Percentiles rank a stretch among this genome's conserved stretches.
phyloP scores from a whole-genome alignment of 2,329 filamentous ascomycete species.

The Claviceps sp. region DNA sequence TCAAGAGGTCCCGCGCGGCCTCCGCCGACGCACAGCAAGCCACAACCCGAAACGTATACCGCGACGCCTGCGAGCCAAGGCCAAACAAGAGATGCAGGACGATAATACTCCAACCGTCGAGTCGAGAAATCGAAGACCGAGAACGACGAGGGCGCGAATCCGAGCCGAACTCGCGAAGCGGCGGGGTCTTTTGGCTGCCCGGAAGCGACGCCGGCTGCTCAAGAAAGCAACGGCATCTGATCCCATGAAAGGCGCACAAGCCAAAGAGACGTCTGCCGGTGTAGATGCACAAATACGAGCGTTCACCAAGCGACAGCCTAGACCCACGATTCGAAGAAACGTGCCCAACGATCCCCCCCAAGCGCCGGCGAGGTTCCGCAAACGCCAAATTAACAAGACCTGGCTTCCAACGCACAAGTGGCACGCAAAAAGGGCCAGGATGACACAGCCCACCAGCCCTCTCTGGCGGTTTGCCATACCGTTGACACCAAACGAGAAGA shows the following conservation, averaged over 20 bases:
- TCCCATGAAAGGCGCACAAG: slow-evolving; percentile 1
- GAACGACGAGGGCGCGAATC: slow-evolving; percentile 43
- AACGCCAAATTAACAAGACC: slow-evolving; percentile 76
- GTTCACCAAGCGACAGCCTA: slow-evolving; percentile 20
- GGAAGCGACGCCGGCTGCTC: slow-evolving; percentile 33
- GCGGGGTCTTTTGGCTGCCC: slow-evolving; percentile 48
- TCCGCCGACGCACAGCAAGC: slow-evolving; percentile 80
- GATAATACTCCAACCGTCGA: slow-evolving; percentile 83
- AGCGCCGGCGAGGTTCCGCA: slow-evolving; percentile 58
- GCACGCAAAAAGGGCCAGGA: slow-evolving; percentile 82
- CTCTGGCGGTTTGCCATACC: slow-evolving; percentile 88
- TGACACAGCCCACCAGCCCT: slow-evolving; percentile 66
- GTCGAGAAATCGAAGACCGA: slow-evolving; percentile 46
- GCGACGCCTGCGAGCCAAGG: slow-evolving; percentile 56
- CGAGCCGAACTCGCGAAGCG: slow-evolving; percentile 65
- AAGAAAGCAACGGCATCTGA: slow-evolving; percentile 15
- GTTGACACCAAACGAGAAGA: slow-evolving; percentile 76
- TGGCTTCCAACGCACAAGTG: slow-evolving; percentile 93
- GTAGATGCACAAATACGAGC: slow-evolving; percentile 6
- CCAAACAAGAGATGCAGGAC: slow-evolving; percentile 62
- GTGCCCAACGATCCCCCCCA: slow-evolving; percentile 46
- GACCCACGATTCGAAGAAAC: slow-evolving; percentile 59
- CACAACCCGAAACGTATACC: slow-evolving; percentile 91
- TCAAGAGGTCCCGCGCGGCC: slow-evolving; percentile 72
- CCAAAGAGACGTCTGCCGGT: slow-evolving; percentile 3